Evolutionary conservation across 2,329 filamentous ascomycete species (phyloP).

Genomic region (Coniochaeta sp.): DNA sequence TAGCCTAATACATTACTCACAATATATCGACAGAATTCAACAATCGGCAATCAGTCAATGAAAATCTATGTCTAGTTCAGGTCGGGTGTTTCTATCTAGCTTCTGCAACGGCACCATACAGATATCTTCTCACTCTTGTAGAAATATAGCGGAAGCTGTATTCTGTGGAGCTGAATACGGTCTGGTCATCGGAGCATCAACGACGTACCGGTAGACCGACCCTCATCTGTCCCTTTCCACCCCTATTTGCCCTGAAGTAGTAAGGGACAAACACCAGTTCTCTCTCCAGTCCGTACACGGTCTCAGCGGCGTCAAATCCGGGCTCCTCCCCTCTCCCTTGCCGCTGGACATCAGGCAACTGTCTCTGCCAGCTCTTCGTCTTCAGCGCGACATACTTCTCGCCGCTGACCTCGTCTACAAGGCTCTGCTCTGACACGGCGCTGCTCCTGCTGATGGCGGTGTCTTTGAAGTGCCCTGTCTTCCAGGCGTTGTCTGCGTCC

Average conservation of each 20-base stretch:
- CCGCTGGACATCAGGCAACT: background rate
- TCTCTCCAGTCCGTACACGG: slow-evolving; percentile 6
- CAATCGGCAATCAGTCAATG: too few species aligned
- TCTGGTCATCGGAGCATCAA: too few species aligned
- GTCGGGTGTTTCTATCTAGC: too few species aligned
- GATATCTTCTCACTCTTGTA: too few species aligned
- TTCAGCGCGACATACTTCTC: slow-evolving; percentile 31
- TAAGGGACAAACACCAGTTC: slow-evolving; percentile 47
- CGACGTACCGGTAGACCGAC: slow-evolving; percentile 25
- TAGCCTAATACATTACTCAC: too few species aligned
- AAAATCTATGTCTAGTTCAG: too few species aligned
- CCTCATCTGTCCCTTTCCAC: slow-evolving; percentile 46
- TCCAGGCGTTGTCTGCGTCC: slow-evolving; percentile 50
- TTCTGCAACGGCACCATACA: too few species aligned
- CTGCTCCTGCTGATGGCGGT: slow-evolving; percentile 19
- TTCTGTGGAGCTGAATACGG: too few species aligned
- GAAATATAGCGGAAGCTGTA: too few species aligned
- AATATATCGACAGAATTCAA: too few species aligned
- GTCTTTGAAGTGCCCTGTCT: slow-evolving; percentile 46
- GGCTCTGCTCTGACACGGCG: slow-evolving; percentile 12
- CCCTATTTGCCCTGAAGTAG: slow-evolving; percentile 47
- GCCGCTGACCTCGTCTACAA: slow-evolving; percentile 13
- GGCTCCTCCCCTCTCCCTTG: slow-evolving; percentile 6
- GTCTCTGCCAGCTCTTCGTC: slow-evolving; percentile 9
- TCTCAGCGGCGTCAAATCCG: slow-evolving; percentile 11